Base-by-base conservation (phyloP, 345 rosid genomes). In the Hypericum androsaemum region DNA sequence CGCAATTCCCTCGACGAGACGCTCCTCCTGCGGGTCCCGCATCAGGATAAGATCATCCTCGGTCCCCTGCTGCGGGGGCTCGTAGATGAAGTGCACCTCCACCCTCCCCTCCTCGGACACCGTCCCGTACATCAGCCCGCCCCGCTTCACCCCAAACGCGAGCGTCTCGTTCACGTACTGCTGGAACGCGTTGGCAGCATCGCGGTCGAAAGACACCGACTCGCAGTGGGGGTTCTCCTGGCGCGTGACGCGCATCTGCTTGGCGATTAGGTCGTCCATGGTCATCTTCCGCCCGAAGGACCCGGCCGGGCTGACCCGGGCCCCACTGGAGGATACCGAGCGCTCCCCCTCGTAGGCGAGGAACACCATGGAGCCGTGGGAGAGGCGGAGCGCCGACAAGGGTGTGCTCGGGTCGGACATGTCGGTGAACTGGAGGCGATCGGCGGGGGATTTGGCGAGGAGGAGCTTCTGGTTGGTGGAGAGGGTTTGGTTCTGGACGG, bases 281-380 rank as follows among this genome's bases (percentile, higher is more conserved):
- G 98, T 92, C 98, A 92, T 92, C 82, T 92, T 92, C 46, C 86
- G 80, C 9, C 98, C 96, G 47, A 92, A 92, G 0, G 98, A 85
- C 0, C 96, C 94, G 0, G 96, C 84, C 0, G 98, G 98, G 12
- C 52, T 61, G 36, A 88, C 63, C 13, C 73, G 61, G 7, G 94
- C 83, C 39, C 86, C 94, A 12, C 82, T 77, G 13, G 88, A 73
- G 32, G 68, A 71, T 37, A 22, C 32, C 32, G 1, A 1, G 32
- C 96, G 76, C 68, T 87, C 87, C 14, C 89, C 94, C 7, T 92
- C 86, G 64, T 92, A 92, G 10, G 87, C 70, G 1, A 88, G 60
- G 63, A 73, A 92, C 6, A 88, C 32, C 37, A 87, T 74, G 58
- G 98, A 88, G 50, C 96, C 96, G 54, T 92, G 89, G 46, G 69